Evolutionary conservation across 2,329 filamentous ascomycete species (phyloP).

Genomic region (Aspergillaceae sp.): DNA sequence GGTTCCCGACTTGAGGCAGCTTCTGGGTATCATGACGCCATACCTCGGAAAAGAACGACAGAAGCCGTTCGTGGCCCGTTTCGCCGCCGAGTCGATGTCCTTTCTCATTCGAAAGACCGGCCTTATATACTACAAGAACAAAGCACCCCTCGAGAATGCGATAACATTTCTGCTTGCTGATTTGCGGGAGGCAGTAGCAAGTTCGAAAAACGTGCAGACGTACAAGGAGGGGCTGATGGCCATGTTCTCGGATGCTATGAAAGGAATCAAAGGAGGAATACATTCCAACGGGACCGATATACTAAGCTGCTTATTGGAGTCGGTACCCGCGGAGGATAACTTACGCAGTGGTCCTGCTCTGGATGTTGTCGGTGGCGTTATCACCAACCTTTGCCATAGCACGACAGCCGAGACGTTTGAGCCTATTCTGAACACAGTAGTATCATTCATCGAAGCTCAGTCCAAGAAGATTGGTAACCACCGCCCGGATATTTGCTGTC

Average conservation of each 20-base stretch:
- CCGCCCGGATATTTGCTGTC: conserved; percentile 33
- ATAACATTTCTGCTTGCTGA: conserved; percentile 64
- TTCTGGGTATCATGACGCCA: conserved; percentile 73
- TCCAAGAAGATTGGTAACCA: conserved; percentile 29
- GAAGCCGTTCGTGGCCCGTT: conserved; percentile 79
- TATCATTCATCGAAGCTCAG: conserved; percentile 39
- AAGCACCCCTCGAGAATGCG: conserved; percentile 59
- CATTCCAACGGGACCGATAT: conserved; percentile 51
- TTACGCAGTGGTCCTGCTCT: conserved; percentile 30
- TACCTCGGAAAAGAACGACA: conserved; percentile 75
- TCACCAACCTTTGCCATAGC: conserved; percentile 78
- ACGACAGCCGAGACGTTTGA: conserved; percentile 65
- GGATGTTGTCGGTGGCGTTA: conserved; percentile 63
- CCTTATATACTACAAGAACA: conserved; percentile 63
- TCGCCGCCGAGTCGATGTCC: conserved; percentile 89
- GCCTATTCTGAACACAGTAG: conserved; percentile 56
- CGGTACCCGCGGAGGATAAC: conserved; percentile 21
- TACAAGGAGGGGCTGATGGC: conserved; percentile 87
- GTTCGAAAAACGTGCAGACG: conserved; percentile 37
- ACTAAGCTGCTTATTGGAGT: conserved; percentile 42
- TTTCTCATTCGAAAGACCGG: conserved; percentile 88
- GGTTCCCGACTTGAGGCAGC: conserved; percentile 73
- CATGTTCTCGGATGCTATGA: conserved; percentile 75
- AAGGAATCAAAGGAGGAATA: conserved; percentile 51
- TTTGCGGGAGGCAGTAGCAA: conserved; percentile 37